A percentile compares a stretch with the other conserved stretches of the same genome.
phyloP scores from a whole-genome alignment of 352 stramenopile species.

The Phytophthora meadii region DNA sequence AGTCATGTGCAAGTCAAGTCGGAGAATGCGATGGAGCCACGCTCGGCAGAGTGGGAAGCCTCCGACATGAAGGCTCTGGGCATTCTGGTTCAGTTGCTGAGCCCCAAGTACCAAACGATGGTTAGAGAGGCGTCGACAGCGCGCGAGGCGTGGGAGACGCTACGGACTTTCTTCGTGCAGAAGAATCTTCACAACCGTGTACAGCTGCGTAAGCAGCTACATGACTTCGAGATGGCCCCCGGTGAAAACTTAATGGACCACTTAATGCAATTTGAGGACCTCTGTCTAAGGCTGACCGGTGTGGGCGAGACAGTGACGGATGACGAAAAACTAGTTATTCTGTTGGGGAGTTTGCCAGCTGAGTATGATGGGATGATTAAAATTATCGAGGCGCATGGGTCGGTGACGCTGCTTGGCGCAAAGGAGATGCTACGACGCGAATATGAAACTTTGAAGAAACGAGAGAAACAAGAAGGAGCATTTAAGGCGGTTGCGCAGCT shows the following conservation, averaged over 20 bases:
- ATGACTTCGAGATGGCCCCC: neutral
- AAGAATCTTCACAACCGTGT: conserved; percentile 13
- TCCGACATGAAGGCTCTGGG: neutral
- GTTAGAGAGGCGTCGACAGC: conserved; percentile 2
- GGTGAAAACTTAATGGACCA: conserved; percentile 7
- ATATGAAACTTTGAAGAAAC: neutral
- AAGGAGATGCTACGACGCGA: conserved; percentile 9
- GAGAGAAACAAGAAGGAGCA: neutral
- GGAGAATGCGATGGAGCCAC: no score
- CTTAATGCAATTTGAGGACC: conserved; percentile 4
- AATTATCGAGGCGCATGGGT: neutral
- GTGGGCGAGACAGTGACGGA: neutral
- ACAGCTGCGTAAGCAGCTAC: conserved; percentile 14
- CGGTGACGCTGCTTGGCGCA: neutral
- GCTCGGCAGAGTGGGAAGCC: neutral
- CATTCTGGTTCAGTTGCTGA: neutral
- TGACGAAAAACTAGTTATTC: conserved; percentile 12
- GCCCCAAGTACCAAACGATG: conserved; percentile 9
- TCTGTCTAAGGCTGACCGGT: conserved; percentile 1
- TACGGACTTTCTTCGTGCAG: conserved; percentile 14
- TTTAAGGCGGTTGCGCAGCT: neutral
- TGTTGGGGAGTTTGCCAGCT: conserved; percentile 9
- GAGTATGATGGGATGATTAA: conserved; percentile 8
- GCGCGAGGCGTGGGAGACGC: conserved; percentile 8
- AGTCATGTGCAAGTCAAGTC: neutral